These are phyloP conservation scores for Apophysomyces variabilis DNA, from an alignment of 371 early-diverging fungal species.

Conservation along the genomic window DNA sequence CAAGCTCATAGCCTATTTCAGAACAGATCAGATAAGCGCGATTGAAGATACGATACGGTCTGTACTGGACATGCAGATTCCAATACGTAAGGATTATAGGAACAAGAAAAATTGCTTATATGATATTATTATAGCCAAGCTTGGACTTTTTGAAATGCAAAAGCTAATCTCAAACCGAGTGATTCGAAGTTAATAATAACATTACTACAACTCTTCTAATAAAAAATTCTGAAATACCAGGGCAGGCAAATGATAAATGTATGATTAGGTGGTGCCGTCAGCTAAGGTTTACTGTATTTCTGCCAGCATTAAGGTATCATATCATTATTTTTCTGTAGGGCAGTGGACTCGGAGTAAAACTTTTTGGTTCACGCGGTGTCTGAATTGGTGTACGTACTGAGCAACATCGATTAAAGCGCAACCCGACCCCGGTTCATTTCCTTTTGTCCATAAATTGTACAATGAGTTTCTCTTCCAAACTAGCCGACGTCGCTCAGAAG, in stretches of 20 bases:
- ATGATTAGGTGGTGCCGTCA: neutral
- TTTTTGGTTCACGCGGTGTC: neutral
- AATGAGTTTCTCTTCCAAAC: constrained; percentile 42
- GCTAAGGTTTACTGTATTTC: too few relatives aligned
- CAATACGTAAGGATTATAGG: constrained; percentile 41
- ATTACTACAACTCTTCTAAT: too few relatives aligned
- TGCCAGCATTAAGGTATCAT: too few relatives aligned
- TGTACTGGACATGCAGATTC: constrained; percentile 45
- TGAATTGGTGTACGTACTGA: neutral
- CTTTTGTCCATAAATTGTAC: constrained; percentile 10
- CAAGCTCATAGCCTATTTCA: constrained; percentile 42
- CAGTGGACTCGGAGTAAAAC: neutral
- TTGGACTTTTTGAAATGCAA: constrained; percentile 55
- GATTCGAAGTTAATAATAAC: too few relatives aligned
- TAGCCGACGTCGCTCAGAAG: constrained; percentile 57
- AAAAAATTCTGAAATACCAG: too few relatives aligned
- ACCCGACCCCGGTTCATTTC: constrained; percentile 11
- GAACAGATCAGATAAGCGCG: constrained; percentile 43
- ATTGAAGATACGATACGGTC: constrained; percentile 45
- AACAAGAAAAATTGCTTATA: neutral
- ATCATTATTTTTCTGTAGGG: too few relatives aligned
- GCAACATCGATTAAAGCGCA: neutral
- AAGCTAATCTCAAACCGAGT: constrained; percentile 26
- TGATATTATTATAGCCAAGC: constrained; percentile 32
- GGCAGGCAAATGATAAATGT: neutral